A percentile compares a stretch with the other conserved stretches of the same genome.
Conservation (phyloP, 129 eudicot species). For the Tagetes patula region DNA sequence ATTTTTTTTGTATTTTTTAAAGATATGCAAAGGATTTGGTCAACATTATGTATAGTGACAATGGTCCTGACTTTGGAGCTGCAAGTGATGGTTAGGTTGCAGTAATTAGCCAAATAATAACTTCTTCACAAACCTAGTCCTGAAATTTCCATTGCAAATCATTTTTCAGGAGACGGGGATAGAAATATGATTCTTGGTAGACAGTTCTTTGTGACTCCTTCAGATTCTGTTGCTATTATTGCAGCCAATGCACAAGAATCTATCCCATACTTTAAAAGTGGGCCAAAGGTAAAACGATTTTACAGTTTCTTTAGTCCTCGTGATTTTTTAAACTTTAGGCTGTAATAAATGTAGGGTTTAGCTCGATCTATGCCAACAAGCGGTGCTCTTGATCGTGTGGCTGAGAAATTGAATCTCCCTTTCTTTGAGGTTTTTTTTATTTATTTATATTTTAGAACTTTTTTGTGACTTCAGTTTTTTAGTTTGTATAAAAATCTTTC, state of each 20-base stretch:
- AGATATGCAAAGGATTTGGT: constrained; percentile 98
- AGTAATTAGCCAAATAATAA: constrained; percentile 3
- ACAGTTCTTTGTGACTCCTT: constrained; percentile 89
- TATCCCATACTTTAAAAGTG: constrained; percentile 81
- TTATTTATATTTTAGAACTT: constrained; percentile 2
- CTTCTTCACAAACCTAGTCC: constrained; percentile 6
- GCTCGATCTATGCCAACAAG: constrained; percentile 99
- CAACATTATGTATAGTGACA: constrained; percentile 73
- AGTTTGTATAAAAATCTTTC: neutral
- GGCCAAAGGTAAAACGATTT: constrained; percentile 62
- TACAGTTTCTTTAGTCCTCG: neutral
- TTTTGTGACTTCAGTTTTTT: neutral
- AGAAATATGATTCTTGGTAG: constrained; percentile 95
- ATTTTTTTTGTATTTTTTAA: constrained; percentile 6
- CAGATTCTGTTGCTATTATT: constrained; percentile 95
- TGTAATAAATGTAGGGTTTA: constrained; percentile 68
- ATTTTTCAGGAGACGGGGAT: constrained; percentile 74
- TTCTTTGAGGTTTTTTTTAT: constrained; percentile 70
- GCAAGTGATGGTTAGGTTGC: constrained; percentile 92
- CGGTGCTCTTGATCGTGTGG: constrained; percentile 98
- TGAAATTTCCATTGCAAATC: constrained; percentile 12
- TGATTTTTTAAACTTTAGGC: neutral
- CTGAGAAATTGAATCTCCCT: constrained; percentile 76
- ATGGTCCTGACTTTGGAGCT: constrained; percentile 98
- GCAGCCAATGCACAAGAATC: constrained; percentile 98